These are phyloP conservation scores for Dendrobium chrysotoxum DNA, from an alignment of 106 monocot genomes.

Conservation along the genomic window DNA sequence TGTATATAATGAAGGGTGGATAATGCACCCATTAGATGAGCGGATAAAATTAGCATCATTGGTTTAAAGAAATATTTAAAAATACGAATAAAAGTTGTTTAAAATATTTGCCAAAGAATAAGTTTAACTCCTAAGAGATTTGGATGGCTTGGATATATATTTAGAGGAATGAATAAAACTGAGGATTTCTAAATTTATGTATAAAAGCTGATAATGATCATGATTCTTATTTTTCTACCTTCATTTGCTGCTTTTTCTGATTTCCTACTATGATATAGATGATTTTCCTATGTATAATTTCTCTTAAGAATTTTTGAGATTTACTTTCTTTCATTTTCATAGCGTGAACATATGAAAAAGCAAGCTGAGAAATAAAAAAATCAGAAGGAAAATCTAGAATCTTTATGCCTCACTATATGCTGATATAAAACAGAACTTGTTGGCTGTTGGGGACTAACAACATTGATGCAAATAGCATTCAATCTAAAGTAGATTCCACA, in stretches of 20 bases:
- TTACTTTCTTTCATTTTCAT: not conserved
- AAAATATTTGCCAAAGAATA: too few species aligned
- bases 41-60: too few species aligned
- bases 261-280: not conserved
- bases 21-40: too few species aligned
- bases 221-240: too few species aligned
- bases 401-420: slow-evolving; percentile 88
- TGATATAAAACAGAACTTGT: slow-evolving; percentile 68
- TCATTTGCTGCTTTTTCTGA: not conserved
- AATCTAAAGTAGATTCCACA: not conserved
- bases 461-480: slow-evolving; percentile 10
- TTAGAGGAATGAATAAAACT: too few species aligned
- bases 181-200: too few species aligned
- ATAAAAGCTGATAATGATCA: too few species aligned
- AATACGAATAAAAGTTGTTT: too few species aligned
- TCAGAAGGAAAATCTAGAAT: slow-evolving; percentile 90
- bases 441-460: not conserved
- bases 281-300: not conserved
- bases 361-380: slow-evolving; percentile 74
- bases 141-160: too few species aligned
- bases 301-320: not conserved
- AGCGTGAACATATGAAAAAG: slow-evolving; percentile 85
- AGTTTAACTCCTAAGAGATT: too few species aligned
- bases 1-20: too few species aligned
- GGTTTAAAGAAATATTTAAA: too few species aligned